Evolutionary conservation across 2,329 filamentous ascomycete genomes (phyloP), one percentile per base, ranked within the genome.

Genomic region (Fusarium redolens): DNA sequence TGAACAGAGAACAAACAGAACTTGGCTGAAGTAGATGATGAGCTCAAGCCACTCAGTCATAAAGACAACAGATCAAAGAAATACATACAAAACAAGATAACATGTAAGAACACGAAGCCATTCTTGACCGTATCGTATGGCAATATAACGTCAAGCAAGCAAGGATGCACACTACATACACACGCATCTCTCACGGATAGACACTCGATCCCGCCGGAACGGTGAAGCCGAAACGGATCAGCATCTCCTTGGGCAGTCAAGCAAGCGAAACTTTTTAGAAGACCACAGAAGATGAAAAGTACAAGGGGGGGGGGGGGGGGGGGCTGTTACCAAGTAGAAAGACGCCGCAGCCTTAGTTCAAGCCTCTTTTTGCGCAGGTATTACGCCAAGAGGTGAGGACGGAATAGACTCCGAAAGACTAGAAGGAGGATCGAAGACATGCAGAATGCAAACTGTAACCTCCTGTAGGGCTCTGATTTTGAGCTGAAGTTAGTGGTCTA

Each of bases 161-260:
- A 54, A 54, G 33, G 14, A 40, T 30, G 30, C 20, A 14, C 30
- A 51, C n/a, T 28, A 41, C 25, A n/a, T n/a, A 51, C 18, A 30
- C 13, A 47, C 28, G 25, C 20, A 25, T 61, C 33, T 59, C 41
- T 35, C 15, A 57, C 15, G 47, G 38, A 33, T 25, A 56, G 56
- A 62, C 31, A 17, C 48, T 65, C 52, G 56, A 54, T 64, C 22
- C 56, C 55, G 50, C 54, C 59, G 54, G 56, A 65, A 67, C 67
- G 69, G 74, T 59, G 66, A 72, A 61, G 62, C 74, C 74, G 69
- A 76, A 63, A 68, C 50, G 50, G 45, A 54, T 51, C 51, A 44
- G 44, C 56, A 57, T 51, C 48, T 35, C 48, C 28, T 58, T n/a
- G 56, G 40, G 52, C 33, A 57, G 30, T 38, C 13, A 56, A 43